These are phyloP conservation scores for Trichoderma orchidacearum DNA, from an alignment of 495 filamentous ascomycete species.

Conservation along the genomic window DNA sequence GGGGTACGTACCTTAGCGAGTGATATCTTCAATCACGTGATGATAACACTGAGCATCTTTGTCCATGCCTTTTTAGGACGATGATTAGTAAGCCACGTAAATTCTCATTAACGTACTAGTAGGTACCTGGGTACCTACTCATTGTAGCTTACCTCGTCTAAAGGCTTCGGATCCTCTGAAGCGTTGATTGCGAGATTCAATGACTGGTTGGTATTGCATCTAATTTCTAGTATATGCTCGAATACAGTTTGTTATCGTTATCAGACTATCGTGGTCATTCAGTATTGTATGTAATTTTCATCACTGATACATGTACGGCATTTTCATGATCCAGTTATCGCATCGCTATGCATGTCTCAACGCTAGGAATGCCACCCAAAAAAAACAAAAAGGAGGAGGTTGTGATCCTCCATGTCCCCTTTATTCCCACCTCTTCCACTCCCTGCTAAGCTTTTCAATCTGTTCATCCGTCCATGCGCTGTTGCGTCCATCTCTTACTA, in stretches of 20 bases:
- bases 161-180: too few species aligned
- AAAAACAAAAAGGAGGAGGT: neutral
- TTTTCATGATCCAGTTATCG: neutral
- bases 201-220: too few species aligned
- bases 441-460: constrained; percentile 29
- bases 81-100: neutral
- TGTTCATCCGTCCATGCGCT: constrained; percentile 35
- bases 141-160: too few species aligned
- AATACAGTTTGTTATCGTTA: too few species aligned
- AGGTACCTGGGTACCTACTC: too few species aligned
- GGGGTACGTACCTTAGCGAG: constrained; percentile 1
- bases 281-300: neutral
- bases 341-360: neutral
- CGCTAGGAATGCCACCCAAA: neutral
- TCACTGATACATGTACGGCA: neutral
- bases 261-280: neutral
- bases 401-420: too few species aligned
- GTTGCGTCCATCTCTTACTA: constrained; percentile 25
- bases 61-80: neutral
- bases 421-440: constrained; percentile 45
- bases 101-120: too few species aligned
- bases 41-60: neutral
- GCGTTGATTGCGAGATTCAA: too few species aligned
- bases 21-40: neutral
- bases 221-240: too few species aligned